phyloP scores from a whole-genome alignment of 2,329 filamentous ascomycete genomes.

The Aurifilum marmelostoma region DNA sequence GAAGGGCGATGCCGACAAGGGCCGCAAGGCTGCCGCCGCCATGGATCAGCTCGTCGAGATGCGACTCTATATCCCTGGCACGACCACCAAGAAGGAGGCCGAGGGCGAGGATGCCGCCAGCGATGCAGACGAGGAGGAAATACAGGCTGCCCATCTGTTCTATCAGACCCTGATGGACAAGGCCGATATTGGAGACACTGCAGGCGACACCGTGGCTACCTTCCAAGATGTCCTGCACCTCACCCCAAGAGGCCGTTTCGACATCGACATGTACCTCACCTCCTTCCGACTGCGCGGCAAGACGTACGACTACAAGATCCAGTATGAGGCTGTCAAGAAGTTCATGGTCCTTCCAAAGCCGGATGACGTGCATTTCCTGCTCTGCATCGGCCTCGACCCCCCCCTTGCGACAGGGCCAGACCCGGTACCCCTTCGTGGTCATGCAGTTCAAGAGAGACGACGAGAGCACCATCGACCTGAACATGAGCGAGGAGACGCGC shows the following conservation, averaged over 20 bases:
- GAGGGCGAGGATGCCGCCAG: conserved; percentile 75
- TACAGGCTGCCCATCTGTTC: conserved; percentile 95
- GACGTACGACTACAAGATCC: conserved; percentile 99
- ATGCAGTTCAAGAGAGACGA: conserved; percentile 99
- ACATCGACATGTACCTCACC: conserved; percentile 99
- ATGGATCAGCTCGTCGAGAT: conserved; percentile 96
- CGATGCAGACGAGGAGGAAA: conserved; percentile 74
- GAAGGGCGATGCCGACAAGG: conserved; percentile 77
- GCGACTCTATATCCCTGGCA: conserved; percentile 97
- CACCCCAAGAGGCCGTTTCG: conserved; percentile 97
- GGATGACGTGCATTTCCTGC: conserved; percentile 95
- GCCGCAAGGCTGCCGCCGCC: conserved; percentile 87
- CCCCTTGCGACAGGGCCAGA: conserved; percentile 96
- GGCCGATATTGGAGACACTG: conserved; percentile 97
- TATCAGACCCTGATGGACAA: conserved; percentile 98
- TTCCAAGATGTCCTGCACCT: conserved; percentile 97
- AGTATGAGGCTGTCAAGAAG: conserved; percentile 97
- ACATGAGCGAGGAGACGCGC: conserved; percentile 89
- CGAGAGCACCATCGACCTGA: conserved; percentile 93
- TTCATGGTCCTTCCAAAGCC: conserved; percentile 98
- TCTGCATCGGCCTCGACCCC: conserved; percentile 91
- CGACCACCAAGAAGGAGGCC: conserved; percentile 75
- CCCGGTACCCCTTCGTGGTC: conserved; percentile 94
- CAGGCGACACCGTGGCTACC: conserved; percentile 96
- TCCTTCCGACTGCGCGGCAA: conserved; percentile 97